A percentile compares a stretch with the other conserved stretches of the same genome.
These are phyloP conservation scores for Aristolochia fimbriata DNA, from an alignment of 164 flowering plant species.

Conservation along the genomic window DNA sequence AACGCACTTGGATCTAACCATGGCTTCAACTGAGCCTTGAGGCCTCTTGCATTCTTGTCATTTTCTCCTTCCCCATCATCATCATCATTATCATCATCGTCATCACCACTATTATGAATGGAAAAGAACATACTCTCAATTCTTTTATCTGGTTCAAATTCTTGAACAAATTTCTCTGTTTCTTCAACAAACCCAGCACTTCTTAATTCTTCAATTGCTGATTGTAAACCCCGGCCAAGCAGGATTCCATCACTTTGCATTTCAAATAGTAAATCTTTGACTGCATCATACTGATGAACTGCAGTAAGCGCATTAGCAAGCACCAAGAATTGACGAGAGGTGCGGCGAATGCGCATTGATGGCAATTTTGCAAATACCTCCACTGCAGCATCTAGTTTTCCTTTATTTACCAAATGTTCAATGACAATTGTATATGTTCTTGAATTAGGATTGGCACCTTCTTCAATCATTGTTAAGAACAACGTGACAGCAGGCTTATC, in stretches of 20 bases:
- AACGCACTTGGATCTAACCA: conserved; percentile 91
- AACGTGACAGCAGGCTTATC: conserved; percentile 45
- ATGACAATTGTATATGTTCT: conserved; percentile 71
- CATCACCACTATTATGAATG: conserved; percentile 23
- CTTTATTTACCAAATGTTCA: conserved; percentile 47
- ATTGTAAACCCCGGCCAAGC: conserved; percentile 47
- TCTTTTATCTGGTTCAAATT: conserved; percentile 61
- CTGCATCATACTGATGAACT: conserved; percentile 35
- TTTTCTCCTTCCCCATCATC: conserved; percentile 17
- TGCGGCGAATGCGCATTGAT: conserved; percentile 62
- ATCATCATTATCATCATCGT: conserved; percentile 19
- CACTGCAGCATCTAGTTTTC: conserved; percentile 46
- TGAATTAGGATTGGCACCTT: conserved; percentile 72
- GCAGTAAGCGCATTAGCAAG: conserved; percentile 38
- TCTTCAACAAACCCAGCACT: conserved; percentile 53
- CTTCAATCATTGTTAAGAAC: conserved; percentile 41
- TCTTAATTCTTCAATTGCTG: conserved; percentile 34
- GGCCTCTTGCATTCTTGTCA: conserved; percentile 9
- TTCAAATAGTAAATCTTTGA: conserved; percentile 40
- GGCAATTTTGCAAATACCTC: conserved; percentile 62
- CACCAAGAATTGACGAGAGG: conserved; percentile 49
- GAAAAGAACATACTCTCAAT: conserved; percentile 31
- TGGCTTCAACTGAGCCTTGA: conserved; percentile 47
- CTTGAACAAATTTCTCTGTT: conserved; percentile 34
- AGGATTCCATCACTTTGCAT: conserved; percentile 70